Evolutionary conservation across 148 eudicot species (phyloP).

Genomic region (Bassia scoparia): DNA sequence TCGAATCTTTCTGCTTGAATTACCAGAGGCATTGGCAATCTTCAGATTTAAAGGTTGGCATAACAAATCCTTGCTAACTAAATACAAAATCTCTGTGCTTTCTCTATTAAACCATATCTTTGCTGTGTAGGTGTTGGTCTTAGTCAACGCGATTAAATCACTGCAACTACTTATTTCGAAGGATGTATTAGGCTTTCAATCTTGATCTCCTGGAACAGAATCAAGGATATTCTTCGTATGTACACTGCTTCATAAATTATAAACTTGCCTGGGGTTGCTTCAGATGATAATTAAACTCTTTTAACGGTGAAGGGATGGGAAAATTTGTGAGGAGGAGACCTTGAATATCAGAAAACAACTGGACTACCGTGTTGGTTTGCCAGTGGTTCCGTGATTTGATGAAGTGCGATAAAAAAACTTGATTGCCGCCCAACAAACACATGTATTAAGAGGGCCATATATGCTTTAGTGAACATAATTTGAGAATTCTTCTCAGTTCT

Average conservation of each 20-base stretch:
- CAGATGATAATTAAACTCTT: conserved; percentile 19
- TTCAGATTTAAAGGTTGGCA: conserved; percentile 67
- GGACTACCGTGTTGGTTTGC: conserved; percentile 69
- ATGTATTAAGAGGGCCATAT: neutral
- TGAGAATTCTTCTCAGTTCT: neutral
- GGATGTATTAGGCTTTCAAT: conserved; percentile 57
- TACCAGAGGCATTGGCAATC: conserved; percentile 64
- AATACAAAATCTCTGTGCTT: neutral
- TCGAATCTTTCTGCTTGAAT: conserved; percentile 68
- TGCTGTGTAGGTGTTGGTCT: conserved; percentile 57
- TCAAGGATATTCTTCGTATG: conserved; percentile 80
- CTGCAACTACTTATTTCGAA: conserved; percentile 57
- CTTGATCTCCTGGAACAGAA: conserved; percentile 82
- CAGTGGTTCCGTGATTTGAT: conserved; percentile 71
- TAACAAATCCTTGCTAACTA: neutral
- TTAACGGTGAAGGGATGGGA: conserved; percentile 86
- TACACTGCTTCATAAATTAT: conserved; percentile 28
- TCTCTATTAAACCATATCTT: neutral
- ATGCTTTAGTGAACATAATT: too few species aligned
- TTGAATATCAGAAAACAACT: conserved; percentile 83
- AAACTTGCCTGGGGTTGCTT: conserved; percentile 3
- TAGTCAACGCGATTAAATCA: conserved; percentile 60
- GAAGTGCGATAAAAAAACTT: conserved; percentile 92
- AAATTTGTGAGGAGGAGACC: conserved; percentile 66
- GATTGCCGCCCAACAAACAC: conserved; percentile 17